Evolutionary conservation across 495 filamentous ascomycete genomes (phyloP).

Genomic region (Sporormia fimetaria): DNA sequence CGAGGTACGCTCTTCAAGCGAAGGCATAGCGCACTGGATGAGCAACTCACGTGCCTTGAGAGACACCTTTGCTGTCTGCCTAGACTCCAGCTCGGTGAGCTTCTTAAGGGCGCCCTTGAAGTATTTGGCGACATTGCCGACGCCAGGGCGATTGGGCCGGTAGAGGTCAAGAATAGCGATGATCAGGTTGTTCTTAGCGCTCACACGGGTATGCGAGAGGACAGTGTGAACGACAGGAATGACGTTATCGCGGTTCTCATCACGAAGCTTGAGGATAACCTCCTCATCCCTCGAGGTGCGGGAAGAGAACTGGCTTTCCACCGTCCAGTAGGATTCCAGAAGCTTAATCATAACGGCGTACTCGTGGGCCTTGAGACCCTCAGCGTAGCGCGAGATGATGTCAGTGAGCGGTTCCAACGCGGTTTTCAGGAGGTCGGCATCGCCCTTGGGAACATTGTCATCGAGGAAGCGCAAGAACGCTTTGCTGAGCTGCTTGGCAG

Average conservation of each 20-base stretch:
- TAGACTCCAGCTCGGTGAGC: constrained; percentile 82
- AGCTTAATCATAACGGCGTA: constrained; percentile 69
- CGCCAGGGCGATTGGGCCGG: constrained; percentile 82
- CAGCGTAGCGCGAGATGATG: constrained; percentile 71
- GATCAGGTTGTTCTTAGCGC: constrained; percentile 88
- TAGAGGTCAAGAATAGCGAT: constrained; percentile 89
- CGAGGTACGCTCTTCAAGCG: constrained; percentile 80
- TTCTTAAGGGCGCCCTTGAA: constrained; percentile 74
- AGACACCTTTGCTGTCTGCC: constrained; percentile 85
- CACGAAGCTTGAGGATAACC: constrained; percentile 83
- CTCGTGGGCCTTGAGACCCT: constrained; percentile 86
- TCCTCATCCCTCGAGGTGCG: constrained; percentile 83
- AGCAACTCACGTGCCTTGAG: constrained; percentile 93
- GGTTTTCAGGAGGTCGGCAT: constrained; percentile 59
- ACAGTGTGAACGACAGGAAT: constrained; percentile 71
- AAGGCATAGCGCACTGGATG: constrained; percentile 92
- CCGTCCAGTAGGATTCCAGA: constrained; percentile 64
- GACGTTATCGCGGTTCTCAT: constrained; percentile 91
- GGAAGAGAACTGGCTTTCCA: constrained; percentile 79
- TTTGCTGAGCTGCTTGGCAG: constrained; percentile 76
- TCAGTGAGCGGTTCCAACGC: constrained; percentile 66
- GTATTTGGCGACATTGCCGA: constrained; percentile 76
- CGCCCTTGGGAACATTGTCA: constrained; percentile 60
- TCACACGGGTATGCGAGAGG: constrained; percentile 83
- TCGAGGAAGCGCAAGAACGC: constrained; percentile 78